Evolutionary conservation across 169 alveolate genomes (phyloP).

Genomic region (Cryptosporidium meleagridis): DNA sequence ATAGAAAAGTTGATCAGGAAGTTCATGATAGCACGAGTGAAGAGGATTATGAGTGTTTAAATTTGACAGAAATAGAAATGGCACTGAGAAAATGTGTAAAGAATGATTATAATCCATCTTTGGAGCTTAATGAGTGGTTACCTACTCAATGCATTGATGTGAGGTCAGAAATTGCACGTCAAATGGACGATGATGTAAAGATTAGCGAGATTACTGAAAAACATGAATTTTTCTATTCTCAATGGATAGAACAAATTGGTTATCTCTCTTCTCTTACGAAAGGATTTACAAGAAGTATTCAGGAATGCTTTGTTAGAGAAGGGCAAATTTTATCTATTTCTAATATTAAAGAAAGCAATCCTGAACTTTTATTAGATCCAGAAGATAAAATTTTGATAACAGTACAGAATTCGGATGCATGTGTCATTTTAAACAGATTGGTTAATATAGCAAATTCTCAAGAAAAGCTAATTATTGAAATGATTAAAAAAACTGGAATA

Average conservation of each 20-base stretch:
- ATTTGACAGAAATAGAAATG: slow-evolving; percentile 53
- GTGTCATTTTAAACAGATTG: slow-evolving; percentile 28
- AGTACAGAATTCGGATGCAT: slow-evolving; percentile 52
- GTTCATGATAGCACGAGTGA: background rate
- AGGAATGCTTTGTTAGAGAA: slow-evolving; percentile 23
- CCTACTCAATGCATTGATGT: slow-evolving; percentile 25
- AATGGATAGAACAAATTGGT: slow-evolving; percentile 59
- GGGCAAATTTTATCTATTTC: slow-evolving; percentile 12
- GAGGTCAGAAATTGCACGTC: slow-evolving; percentile 23
- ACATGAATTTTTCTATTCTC: slow-evolving; percentile 56
- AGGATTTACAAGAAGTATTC: slow-evolving; percentile 15
- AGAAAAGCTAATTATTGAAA: slow-evolving; percentile 17
- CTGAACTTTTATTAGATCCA: slow-evolving; percentile 40
- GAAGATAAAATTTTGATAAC: slow-evolving; percentile 30
- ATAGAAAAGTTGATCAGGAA: background rate
- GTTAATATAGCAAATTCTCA: slow-evolving; percentile 59
- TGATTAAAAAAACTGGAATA: slow-evolving; percentile 9
- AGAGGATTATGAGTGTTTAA: slow-evolving; percentile 16
- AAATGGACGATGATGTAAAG: slow-evolving; percentile 1
- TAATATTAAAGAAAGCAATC: slow-evolving; percentile 6
- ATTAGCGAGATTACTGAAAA: slow-evolving; percentile 9
- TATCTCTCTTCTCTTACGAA: slow-evolving; percentile 19
- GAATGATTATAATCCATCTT: background rate
- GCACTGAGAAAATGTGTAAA: background rate
- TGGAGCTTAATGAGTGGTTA: slow-evolving; percentile 47